Base-by-base conservation (phyloP, 176 grass and related monocot species). In the Cenchrus fungigraminus region DNA sequence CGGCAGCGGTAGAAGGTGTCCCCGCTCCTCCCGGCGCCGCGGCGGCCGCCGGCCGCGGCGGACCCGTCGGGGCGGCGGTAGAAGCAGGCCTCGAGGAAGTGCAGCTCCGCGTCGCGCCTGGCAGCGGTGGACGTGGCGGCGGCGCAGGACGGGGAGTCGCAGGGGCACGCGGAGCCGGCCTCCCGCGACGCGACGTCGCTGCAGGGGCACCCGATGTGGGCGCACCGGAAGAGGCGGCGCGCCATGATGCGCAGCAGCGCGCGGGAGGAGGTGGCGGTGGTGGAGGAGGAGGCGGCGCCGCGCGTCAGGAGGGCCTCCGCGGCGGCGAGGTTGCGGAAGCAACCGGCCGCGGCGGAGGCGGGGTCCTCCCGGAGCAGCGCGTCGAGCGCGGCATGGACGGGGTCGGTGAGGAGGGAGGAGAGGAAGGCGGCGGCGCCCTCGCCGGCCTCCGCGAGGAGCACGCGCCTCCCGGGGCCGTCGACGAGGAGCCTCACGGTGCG, bases 391-490 rank as follows among this genome's bases (percentile, higher is more conserved):
- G 49, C 50, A 10, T 10, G 6, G 76, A 79, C 43, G n/a, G 56
- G 9, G 25, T 8, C 12, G 0, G 70, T 28, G 79, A 82, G 78
- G 62, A 82, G 61, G 61, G 78, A 47, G 78, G 31, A 47, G 78
- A 76, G 71, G 61, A 81, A 57, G 68, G 64, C 69, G 37, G 57
- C 50, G 14, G 63, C 69, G 15, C 47, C 77, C n/a, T 57, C 80
- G 40, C 37, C 8, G 8, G 61, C 70, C 70, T 81, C 51, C 17
- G 62, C 77, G 76, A 46, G 58, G 31, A 74, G 14, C 77, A 66
- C 68, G 68, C 77, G 47, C 0, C 1, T 11, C 74, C 9, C 19
- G 14, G 54, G 1, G 12, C 6, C 29, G 47, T 68, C 79, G 19
- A 58, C 20, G 32, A 81, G 5, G 11, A 81, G 65, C 12, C 12